phyloP scores from a whole-genome alignment of 208 protist genomes.

The Angomonas ambiguus region DNA sequence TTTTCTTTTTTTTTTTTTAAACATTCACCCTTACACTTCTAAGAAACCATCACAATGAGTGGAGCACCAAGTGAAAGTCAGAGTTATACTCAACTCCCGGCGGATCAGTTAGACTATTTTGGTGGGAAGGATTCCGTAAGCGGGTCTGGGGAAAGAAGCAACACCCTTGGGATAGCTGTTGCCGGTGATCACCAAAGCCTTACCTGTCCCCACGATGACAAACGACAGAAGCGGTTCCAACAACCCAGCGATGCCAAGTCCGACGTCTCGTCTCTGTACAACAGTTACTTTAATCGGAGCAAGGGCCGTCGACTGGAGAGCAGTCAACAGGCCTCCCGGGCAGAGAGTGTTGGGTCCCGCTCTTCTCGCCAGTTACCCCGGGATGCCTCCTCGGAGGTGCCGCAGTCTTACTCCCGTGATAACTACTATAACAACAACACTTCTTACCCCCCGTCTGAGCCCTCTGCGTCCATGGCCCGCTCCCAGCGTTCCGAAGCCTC shows the following conservation, averaged over 20 bases:
- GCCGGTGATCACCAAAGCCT: neutral
- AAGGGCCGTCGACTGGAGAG: neutral
- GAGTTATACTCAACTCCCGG: conserved; percentile 4
- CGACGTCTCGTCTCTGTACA: neutral
- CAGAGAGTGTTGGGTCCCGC: neutral
- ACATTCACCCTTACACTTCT: conserved; percentile 1
- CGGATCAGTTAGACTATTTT: conserved; percentile 14
- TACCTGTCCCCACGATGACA: conserved; percentile 4
- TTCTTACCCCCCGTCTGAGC: neutral
- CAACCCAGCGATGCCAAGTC: neutral
- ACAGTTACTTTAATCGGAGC: conserved; percentile 1
- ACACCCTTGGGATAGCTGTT: neutral
- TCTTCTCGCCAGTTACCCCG: neutral
- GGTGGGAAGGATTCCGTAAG: neutral
- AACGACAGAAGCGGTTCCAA: conserved; percentile 4
- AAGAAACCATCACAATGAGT: neutral
- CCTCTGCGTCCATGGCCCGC: neutral
- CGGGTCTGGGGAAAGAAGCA: neutral
- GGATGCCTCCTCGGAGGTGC: neutral
- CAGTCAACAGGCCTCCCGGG: neutral
- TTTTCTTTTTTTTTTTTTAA: conserved; percentile 7
- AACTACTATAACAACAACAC: conserved; percentile 1
- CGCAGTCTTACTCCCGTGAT: neutral
- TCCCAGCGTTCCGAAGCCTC: neutral
- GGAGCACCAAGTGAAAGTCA: neutral